Conservation (phyloP, 805 yeast species). For the Hyphopichia homilentoma region DNA sequence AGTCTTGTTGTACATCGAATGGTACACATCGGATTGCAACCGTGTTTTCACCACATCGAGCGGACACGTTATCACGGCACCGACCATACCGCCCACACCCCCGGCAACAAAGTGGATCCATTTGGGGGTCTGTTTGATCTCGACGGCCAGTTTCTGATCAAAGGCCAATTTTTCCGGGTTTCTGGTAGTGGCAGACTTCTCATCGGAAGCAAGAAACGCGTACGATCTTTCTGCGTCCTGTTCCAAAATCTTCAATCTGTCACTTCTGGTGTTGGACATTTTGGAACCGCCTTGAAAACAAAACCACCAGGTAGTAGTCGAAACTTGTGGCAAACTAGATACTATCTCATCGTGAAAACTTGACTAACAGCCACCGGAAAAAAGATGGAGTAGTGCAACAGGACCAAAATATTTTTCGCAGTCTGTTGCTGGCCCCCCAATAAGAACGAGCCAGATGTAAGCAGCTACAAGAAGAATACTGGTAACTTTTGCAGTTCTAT, state of each 20-base stretch:
- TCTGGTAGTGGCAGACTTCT: conserved; percentile 55
- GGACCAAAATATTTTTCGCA: too few species aligned
- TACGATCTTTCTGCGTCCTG: conserved; percentile 56
- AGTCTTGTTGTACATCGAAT: conserved; percentile 48
- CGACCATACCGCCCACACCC: conserved; percentile 96
- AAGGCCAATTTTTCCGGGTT: conserved; percentile 26
- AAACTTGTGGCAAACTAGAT: too few species aligned
- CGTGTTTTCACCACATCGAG: conserved; percentile 95
- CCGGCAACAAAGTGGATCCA: conserved; percentile 89
- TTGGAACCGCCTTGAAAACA: not conserved
- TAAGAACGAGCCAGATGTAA: too few species aligned
- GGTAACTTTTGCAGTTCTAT: too few species aligned
- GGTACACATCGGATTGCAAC: conserved; percentile 83
- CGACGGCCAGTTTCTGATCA: conserved; percentile 3
- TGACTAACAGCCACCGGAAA: too few species aligned
- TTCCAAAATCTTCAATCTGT: conserved; percentile 22
- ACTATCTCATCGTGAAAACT: too few species aligned
- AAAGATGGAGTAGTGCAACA: too few species aligned
- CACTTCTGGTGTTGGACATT: not conserved
- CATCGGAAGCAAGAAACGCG: conserved; percentile 69
- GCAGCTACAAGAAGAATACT: too few species aligned
- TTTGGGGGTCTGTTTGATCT: conserved; percentile 20
- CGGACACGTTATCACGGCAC: conserved; percentile 92
- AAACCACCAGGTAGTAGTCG: too few species aligned
- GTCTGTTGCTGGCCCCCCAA: too few species aligned